These are phyloP conservation scores for Cyclostephanos invisitatus DNA, from an alignment of 108 stramenopile species.

Conservation along the genomic window DNA sequence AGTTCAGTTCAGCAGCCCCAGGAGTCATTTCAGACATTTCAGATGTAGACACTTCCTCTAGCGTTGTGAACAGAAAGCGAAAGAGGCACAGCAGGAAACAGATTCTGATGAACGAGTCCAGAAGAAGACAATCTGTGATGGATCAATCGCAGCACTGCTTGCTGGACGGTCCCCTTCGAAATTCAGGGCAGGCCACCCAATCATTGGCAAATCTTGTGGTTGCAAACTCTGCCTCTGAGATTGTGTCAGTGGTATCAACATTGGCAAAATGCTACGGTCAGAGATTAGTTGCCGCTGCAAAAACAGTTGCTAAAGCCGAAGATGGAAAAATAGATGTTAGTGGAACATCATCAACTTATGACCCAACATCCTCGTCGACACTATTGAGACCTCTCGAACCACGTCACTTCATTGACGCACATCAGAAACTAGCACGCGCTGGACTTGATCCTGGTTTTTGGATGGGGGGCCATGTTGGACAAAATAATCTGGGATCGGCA, in stretches of 20 bases:
- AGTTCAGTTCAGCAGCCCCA: background rate
- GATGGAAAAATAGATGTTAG: slow-evolving; percentile 1
- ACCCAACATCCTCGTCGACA: slow-evolving; percentile 1
- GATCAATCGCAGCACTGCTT: slow-evolving; percentile 38
- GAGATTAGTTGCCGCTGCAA: slow-evolving; percentile 71
- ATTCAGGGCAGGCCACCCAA: slow-evolving; percentile 3
- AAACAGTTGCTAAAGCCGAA: slow-evolving; percentile 47
- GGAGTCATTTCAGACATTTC: slow-evolving; percentile 19
- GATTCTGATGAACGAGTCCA: slow-evolving; percentile 43
- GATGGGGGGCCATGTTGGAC: slow-evolving; percentile 41
- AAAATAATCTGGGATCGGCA: background rate
- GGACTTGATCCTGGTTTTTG: slow-evolving; percentile 86
- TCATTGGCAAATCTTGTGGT: slow-evolving; percentile 63
- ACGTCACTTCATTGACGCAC: slow-evolving; percentile 59
- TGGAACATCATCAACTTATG: slow-evolving; percentile 1
- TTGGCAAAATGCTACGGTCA: slow-evolving; percentile 83
- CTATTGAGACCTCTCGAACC: slow-evolving; percentile 45
- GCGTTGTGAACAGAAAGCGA: slow-evolving; percentile 4
- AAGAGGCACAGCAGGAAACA: slow-evolving; percentile 36
- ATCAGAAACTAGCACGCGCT: slow-evolving; percentile 51
- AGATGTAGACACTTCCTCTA: slow-evolving; percentile 14
- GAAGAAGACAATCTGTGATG: slow-evolving; percentile 38
- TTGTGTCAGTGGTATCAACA: slow-evolving; percentile 67
- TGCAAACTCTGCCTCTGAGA: slow-evolving; percentile 68
- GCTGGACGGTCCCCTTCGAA: background rate